phyloP scores from a whole-genome alignment of 495 filamentous ascomycete species.

The Echria macrotheca region DNA sequence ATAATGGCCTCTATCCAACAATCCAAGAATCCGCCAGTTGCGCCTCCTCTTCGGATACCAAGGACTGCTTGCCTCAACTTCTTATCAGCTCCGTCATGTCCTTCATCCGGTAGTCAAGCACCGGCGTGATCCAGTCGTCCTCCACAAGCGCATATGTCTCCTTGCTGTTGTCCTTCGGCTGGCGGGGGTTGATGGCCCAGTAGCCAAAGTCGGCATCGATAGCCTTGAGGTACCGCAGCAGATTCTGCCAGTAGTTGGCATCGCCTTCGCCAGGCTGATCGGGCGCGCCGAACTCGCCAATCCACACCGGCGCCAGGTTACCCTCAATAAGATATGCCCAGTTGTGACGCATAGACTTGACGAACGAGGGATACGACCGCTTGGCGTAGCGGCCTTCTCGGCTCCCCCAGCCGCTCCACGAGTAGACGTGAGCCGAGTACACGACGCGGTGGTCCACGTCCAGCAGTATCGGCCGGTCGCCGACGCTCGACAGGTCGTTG shows the following conservation, averaged over 20 bases:
- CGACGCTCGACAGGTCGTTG: conserved; percentile 50
- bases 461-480: conserved; percentile 45
- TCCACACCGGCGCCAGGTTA: conserved; percentile 55
- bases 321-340: conserved; percentile 56
- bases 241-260: conserved; percentile 54
- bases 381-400: conserved; percentile 44
- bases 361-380: conserved; percentile 52
- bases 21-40: too few species aligned
- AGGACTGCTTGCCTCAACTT: background rate
- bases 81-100: conserved; percentile 49
- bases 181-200: conserved; percentile 59
- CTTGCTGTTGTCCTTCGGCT: conserved; percentile 45
- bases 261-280: conserved; percentile 44
- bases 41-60: background rate
- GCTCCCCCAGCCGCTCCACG: conserved; percentile 59
- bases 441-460: conserved; percentile 48
- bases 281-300: conserved; percentile 55
- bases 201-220: conserved; percentile 58
- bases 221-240: conserved; percentile 47
- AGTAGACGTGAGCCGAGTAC: conserved; percentile 58
- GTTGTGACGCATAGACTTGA: conserved; percentile 51
- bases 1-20: too few species aligned
- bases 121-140: conserved; percentile 52
- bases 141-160: conserved; percentile 52
- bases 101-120: conserved; percentile 52